Percentiles rank a stretch among this genome's conserved stretches.
These are phyloP conservation scores for Torulaspora maleeae DNA, from an alignment of 805 yeast species.

Conservation along the genomic window DNA sequence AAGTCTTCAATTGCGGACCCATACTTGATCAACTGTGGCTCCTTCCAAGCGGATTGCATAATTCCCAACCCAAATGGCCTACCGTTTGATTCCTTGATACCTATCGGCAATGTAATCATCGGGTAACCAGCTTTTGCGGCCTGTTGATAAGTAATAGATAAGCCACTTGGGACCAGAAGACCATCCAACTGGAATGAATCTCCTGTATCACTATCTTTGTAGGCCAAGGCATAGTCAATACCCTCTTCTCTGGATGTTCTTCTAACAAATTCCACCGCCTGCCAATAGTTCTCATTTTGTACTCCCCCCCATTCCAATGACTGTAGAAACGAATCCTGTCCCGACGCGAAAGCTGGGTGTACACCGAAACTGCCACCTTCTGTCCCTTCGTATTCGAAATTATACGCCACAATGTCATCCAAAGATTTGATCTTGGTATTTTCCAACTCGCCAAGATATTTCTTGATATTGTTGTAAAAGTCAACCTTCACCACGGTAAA, in stretches of 20 bases:
- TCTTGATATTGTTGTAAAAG: slow-evolving; percentile 28
- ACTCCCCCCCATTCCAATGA: slow-evolving; percentile 29
- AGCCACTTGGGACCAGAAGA: slow-evolving; percentile 23
- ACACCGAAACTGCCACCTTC: slow-evolving; percentile 27
- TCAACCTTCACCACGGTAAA: slow-evolving; percentile 33
- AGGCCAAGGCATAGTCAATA: slow-evolving; percentile 31
- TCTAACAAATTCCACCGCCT: slow-evolving; percentile 30
- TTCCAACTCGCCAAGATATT: slow-evolving; percentile 23
- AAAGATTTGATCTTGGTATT: slow-evolving; percentile 27
- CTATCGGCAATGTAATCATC: slow-evolving; percentile 29
- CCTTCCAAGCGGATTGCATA: slow-evolving; percentile 18
- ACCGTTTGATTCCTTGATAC: slow-evolving; percentile 18
- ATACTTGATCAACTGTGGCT: slow-evolving; percentile 28
- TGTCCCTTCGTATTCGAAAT: slow-evolving; percentile 23
- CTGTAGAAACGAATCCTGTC: slow-evolving; percentile 31
- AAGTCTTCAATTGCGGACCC: slow-evolving; percentile 34
- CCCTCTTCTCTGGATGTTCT: slow-evolving; percentile 33
- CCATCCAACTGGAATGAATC: slow-evolving; percentile 29
- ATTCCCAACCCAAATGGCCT: slow-evolving; percentile 27
- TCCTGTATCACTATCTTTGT: slow-evolving; percentile 26
- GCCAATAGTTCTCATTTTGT: slow-evolving; percentile 31
- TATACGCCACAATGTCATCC: slow-evolving; percentile 30
- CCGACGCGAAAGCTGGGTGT: slow-evolving; percentile 30
- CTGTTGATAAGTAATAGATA: slow-evolving; percentile 29
- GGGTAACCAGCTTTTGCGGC: slow-evolving; percentile 35